phyloP scores from a whole-genome alignment of 495 filamentous ascomycete genomes.

The Emericellopsis terricola region DNA sequence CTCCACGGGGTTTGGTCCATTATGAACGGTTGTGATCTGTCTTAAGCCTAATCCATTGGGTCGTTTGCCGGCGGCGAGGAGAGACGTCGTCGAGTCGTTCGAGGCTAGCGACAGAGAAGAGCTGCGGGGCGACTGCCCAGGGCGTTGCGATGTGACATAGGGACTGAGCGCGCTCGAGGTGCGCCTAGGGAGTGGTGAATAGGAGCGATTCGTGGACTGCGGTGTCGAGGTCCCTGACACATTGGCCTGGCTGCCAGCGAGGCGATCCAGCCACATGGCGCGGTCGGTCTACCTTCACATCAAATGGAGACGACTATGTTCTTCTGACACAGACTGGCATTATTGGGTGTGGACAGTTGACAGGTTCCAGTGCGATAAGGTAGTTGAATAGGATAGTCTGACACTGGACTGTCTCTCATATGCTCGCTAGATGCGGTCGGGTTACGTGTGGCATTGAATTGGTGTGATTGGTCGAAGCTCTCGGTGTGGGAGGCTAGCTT shows the following conservation, averaged over 20 bases:
- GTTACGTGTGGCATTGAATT: no score
- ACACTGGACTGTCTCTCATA: no score
- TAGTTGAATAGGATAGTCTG: no score
- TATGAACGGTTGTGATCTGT: constrained; percentile 31
- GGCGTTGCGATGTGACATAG: constrained; percentile 32
- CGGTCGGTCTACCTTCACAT: no score
- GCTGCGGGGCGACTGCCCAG: constrained; percentile 40
- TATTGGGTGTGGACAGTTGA: no score
- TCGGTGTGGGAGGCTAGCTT: no score
- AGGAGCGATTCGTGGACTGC: constrained; percentile 39
- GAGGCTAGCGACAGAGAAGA: constrained; percentile 46
- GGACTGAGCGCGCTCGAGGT: constrained; percentile 40
- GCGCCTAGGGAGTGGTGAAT: constrained; percentile 51
- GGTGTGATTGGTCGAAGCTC: no score
- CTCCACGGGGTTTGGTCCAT: constrained; percentile 52
- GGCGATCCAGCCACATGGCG: constrained; percentile 78
- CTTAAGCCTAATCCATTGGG: constrained; percentile 50
- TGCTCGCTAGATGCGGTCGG: no score
- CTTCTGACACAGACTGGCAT: no score
- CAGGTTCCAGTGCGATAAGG: no score
- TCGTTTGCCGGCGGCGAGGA: constrained; percentile 39
- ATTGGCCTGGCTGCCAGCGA: constrained; percentile 38
- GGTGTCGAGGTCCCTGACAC: constrained; percentile 24
- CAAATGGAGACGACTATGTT: no score
- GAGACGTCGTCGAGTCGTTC: constrained; percentile 55